Evolutionary conservation across 192 early-diverging fungal species (phyloP), one percentile per base, ranked within the genome.

Genomic region (Chytriomyces sp.): DNA sequence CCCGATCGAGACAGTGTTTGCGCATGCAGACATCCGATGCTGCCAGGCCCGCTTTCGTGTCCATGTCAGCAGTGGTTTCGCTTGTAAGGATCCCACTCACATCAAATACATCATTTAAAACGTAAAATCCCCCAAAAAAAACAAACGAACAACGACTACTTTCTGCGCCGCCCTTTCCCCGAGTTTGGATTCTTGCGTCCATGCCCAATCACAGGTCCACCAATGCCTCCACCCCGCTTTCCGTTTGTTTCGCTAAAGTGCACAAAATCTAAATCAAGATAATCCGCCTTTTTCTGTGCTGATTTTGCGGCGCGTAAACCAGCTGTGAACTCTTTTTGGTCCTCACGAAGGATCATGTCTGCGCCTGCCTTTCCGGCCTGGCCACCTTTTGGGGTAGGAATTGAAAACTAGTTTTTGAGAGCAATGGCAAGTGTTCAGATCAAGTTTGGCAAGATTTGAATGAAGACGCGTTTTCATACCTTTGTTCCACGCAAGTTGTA

Each of bases 401-500:
- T 92, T 63, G 92, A 88, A 77, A 89, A 99, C 86, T 91, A 73
- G n/a, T 24, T 35, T 11, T 60, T 18, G 23, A 23, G 23, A 13
- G 53, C 53, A 57, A n/a, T 57, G 10, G 11, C 53, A 57, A 57
- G n/a, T 13, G 53, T 57, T 10, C 10, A 13, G 53, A n/a, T 57
- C n/a, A 1, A 2, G 26, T 5, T 16, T 26, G 43, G 26, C 13
- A 13, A 43, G 1, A 71, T 18, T 59, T 13, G 50, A 23, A 10
- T 57, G 53, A 35, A 35, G 35, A 35, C 0, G 28, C 28, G 28
- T 35, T n/a, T n/a, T 35, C 28, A 10, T 84, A 92, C 91, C 82
- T 91, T 90, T 5, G 95, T 95, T 50, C 97, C 97, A 20, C 96
- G 91, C 65, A 92, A 77, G 69, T 93, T 94, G 82, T 97, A 93